These are phyloP conservation scores for Talaromyces sp. DNA, from an alignment of 2,329 filamentous ascomycete species.

Conservation along the genomic window DNA sequence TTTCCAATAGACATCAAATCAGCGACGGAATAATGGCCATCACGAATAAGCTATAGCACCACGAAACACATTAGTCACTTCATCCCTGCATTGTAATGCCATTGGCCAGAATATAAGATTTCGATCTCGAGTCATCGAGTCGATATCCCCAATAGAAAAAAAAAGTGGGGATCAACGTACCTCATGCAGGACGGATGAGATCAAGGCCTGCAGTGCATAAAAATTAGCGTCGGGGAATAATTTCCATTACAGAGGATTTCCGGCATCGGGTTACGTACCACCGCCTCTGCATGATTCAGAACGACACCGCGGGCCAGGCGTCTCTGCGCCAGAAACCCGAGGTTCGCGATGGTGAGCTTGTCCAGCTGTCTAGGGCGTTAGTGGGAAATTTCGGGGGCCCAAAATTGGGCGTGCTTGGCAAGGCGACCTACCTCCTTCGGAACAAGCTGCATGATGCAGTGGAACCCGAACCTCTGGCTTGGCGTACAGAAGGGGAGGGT, in stretches of 20 bases:
- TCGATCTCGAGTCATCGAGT: not conserved
- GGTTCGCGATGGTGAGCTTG: slow-evolving; percentile 90
- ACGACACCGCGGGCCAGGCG: slow-evolving; percentile 84
- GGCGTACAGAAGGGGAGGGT: slow-evolving; percentile 10
- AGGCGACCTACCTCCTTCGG: slow-evolving; percentile 46
- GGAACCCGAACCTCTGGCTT: slow-evolving; percentile 25
- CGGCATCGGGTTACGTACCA: slow-evolving; percentile 60
- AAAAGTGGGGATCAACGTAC: slow-evolving; percentile 43
- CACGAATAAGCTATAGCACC: slow-evolving; percentile 73
- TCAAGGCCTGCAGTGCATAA: slow-evolving; percentile 46
- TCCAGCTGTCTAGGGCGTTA: slow-evolving; percentile 66
- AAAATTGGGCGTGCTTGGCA: not conserved
- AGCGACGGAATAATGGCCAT: slow-evolving; percentile 89
- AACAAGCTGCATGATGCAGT: slow-evolving; percentile 47
- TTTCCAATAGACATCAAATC: slow-evolving; percentile 91
- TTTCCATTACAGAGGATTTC: not conserved
- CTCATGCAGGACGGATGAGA: slow-evolving; percentile 88
- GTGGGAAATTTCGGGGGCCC: not conserved
- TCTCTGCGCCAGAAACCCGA: slow-evolving; percentile 83
- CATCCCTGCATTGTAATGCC: slow-evolving; percentile 1
- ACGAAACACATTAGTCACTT: not conserved
- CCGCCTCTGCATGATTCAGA: slow-evolving; percentile 87
- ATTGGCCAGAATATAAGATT: not conserved
- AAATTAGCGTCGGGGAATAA: slow-evolving; percentile 6
- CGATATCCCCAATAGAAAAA: not conserved